Evolutionary conservation across 805 yeast genomes (phyloP), one percentile per base, ranked within the genome.

Genomic region (Komagataella pseudopastoris): DNA sequence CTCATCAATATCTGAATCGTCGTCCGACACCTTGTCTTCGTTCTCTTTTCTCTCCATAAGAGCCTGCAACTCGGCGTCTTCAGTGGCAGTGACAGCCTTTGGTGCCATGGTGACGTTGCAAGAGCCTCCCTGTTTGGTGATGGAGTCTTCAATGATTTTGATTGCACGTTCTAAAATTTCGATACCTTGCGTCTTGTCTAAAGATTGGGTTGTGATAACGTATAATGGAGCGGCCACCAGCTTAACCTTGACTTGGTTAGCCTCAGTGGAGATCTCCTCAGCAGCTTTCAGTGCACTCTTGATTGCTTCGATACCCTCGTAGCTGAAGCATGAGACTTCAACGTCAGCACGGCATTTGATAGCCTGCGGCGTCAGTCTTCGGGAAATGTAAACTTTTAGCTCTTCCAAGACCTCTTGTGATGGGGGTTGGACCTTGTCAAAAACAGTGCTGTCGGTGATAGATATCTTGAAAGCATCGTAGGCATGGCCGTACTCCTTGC

Each of bases 281-380:
- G 96, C 98, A 22, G 90, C 85, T 57, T 77, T 74, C 57, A 93
- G 78, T 22, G 99, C 96, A 53, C 75, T 76, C 70, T 90, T 91
- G 64, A 93, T 90, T 57, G 99, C 99, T 66, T 90, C 96, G 59
- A 93, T 88, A 67, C 99, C 99, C 69, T 93, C 98, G 69, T 93
- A 93, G 55, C 90, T 77, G 72, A 91, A 93, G 68, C 99, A 93
- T 12, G 97, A 88, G 47, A 93, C 97, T 70, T 91, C 98, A 49
- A 93, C 85, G 67, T 93, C 98, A n/a, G 99, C 96, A 71, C 99
- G 85, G 64, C 95, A 85, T 73, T 91, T 93, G 60, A 89, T 89
- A 45, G 98, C 96, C 72, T 90, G 97, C 55, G 99, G 99, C 43
- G 99, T 93, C 68, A 93, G 79, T 69, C 98, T 85, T 68, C 95